Percentiles rank a stretch among this genome's conserved stretches.
phyloP scores from a whole-genome alignment of 371 early-diverging fungal genomes.

The Umbelopsis sp. region DNA sequence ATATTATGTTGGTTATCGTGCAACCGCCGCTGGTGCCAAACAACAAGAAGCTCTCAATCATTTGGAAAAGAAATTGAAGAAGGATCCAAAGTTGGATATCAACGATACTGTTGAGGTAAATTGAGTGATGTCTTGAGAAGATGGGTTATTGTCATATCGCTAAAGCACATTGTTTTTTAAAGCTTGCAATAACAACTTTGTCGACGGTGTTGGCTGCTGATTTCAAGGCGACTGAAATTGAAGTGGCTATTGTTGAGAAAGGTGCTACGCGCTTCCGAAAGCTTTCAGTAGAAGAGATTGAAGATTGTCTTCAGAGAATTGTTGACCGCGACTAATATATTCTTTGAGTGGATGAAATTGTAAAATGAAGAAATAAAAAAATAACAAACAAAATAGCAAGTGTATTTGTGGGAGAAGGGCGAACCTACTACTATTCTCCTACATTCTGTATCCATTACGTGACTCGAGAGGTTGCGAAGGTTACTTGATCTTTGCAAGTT shows the following conservation, averaged over 20 bases:
- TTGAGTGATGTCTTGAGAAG: neutral
- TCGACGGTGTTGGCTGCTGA: conserved; percentile 91
- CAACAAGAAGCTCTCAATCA: conserved; percentile 96
- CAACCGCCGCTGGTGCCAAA: conserved; percentile 97
- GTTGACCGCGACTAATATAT: conserved; percentile 77
- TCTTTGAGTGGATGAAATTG: conserved; percentile 4
- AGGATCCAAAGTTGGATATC: conserved; percentile 73
- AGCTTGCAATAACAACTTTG: conserved; percentile 94
- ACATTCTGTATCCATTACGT: too few species aligned
- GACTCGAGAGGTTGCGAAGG: too few species aligned
- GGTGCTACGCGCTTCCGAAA: conserved; percentile 80
- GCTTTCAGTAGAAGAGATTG: conserved; percentile 85
- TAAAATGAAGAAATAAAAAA: neutral
- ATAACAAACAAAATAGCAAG: neutral
- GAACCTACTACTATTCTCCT: too few species aligned
- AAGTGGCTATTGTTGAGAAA: conserved; percentile 87
- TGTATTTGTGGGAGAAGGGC: neutral
- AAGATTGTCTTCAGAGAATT: conserved; percentile 88
- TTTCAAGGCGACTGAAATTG: conserved; percentile 94
- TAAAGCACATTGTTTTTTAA: conserved; percentile 4
- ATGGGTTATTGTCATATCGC: neutral
- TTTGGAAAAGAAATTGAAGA: conserved; percentile 97
- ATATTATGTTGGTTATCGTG: conserved; percentile 96
- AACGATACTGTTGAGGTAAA: conserved; percentile 93
- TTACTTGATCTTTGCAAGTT: too few species aligned